These are phyloP conservation scores for Thelonectria blattea DNA, from an alignment of 2,329 filamentous ascomycete genomes.

Conservation along the genomic window DNA sequence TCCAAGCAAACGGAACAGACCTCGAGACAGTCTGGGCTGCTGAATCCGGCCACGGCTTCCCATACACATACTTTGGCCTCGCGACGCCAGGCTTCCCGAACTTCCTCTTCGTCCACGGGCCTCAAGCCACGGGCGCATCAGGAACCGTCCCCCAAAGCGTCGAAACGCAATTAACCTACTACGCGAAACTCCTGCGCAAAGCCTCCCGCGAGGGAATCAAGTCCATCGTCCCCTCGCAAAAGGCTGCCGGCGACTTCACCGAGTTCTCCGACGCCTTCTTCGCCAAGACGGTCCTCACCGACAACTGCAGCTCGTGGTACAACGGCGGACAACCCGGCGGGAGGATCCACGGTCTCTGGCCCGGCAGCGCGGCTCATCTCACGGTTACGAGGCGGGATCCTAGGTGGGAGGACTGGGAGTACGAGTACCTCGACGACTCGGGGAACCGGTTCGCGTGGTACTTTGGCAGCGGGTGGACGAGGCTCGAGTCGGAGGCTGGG, in stretches of 20 bases:
- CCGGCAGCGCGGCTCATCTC: slow-evolving; percentile 68
- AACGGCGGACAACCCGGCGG: slow-evolving; percentile 69
- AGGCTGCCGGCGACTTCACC: slow-evolving; percentile 69
- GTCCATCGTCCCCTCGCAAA: slow-evolving; percentile 60
- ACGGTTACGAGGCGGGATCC: slow-evolving; percentile 63
- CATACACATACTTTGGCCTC: slow-evolving; percentile 70
- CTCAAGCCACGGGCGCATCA: slow-evolving; percentile 63
- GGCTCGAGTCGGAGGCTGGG: slow-evolving; percentile 60
- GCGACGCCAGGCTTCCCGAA: slow-evolving; percentile 72
- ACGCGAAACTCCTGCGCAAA: slow-evolving; percentile 72
- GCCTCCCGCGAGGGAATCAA: slow-evolving; percentile 69
- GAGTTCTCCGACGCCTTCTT: slow-evolving; percentile 65
- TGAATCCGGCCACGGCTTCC: slow-evolving; percentile 63
- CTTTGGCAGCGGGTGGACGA: slow-evolving; percentile 72
- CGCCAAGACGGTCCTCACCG: slow-evolving; percentile 59
- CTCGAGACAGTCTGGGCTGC: slow-evolving; percentile 62
- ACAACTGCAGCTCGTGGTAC: slow-evolving; percentile 74
- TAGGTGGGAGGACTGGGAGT: slow-evolving; percentile 63
- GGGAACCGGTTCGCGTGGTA: slow-evolving; percentile 64
- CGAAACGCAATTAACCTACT: slow-evolving; percentile 70
- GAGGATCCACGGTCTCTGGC: slow-evolving; percentile 72
- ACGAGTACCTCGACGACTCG: slow-evolving; percentile 51
- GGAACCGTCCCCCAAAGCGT: slow-evolving; percentile 72
- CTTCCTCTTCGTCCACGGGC: slow-evolving; percentile 68
- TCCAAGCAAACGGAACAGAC: slow-evolving; percentile 60